Conservation (phyloP, 2,329 filamentous ascomycete genomes). For the Alternaria brassicae region DNA sequence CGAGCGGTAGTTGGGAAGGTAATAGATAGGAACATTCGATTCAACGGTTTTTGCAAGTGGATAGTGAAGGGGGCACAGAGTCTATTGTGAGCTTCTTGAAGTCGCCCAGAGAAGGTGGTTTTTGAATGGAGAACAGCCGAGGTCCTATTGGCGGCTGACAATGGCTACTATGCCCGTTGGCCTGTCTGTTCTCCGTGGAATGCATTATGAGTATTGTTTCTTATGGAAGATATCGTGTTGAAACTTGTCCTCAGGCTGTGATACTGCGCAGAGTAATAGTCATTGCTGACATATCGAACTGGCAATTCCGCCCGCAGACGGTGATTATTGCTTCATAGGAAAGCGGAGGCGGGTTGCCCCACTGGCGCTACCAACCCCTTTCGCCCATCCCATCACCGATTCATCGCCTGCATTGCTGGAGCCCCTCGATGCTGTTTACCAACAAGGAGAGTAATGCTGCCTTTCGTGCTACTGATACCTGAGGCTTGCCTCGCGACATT, state of each 20-base stretch:
- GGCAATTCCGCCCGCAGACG: neutral
- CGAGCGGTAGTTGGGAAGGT: constrained; percentile 51
- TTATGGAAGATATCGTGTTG: neutral
- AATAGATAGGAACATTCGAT: constrained; percentile 65
- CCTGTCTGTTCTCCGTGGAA: neutral
- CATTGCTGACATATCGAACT: neutral
- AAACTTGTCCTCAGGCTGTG: neutral
- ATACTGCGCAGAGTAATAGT: neutral
- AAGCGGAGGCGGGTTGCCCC: neutral
- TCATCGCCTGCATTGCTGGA: neutral
- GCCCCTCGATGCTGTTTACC: too few species aligned
- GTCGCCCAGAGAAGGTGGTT: constrained; percentile 51
- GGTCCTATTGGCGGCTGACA: constrained; percentile 21
- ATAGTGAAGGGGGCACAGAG: constrained; percentile 50
- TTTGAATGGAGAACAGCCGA: constrained; percentile 38
- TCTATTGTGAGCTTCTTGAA: constrained; percentile 58
- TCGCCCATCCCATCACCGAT: neutral
- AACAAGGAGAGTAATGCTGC: too few species aligned
- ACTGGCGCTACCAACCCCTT: neutral
- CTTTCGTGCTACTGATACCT: too few species aligned
- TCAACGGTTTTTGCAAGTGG: constrained; percentile 57
- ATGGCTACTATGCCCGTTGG: neutral
- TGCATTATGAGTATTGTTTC: neutral
- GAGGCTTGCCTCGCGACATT: too few species aligned
- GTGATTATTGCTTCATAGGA: neutral